Conservation (phyloP, 2,329 filamentous ascomycete species). For the Nigrospora osmanthi region DNA sequence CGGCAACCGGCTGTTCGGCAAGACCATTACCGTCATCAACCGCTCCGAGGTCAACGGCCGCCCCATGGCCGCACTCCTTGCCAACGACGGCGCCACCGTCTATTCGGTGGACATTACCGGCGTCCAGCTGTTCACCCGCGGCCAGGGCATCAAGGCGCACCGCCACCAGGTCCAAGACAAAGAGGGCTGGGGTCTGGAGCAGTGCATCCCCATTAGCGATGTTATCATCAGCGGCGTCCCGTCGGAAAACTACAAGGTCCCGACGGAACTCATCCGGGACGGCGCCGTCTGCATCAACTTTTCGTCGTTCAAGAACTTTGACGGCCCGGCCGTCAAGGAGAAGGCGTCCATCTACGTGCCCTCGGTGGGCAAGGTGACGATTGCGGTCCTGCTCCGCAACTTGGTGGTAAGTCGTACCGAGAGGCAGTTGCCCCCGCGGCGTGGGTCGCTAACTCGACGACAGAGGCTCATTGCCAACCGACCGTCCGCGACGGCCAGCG, state of each 20-base stretch:
- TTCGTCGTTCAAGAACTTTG: constrained; percentile 91
- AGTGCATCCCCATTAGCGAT: constrained; percentile 82
- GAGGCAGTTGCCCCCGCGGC: constrained; percentile 14
- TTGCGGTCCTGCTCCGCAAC: constrained; percentile 83
- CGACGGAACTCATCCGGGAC: constrained; percentile 72
- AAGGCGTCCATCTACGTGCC: constrained; percentile 96
- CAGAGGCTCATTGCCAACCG: constrained; percentile 47
- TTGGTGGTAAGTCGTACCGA: constrained; percentile 60
- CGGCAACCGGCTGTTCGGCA: constrained; percentile 86
- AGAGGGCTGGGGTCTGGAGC: constrained; percentile 68
- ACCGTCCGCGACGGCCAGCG: constrained; percentile 22
- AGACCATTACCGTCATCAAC: constrained; percentile 95
- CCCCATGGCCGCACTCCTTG: constrained; percentile 83
- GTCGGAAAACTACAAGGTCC: constrained; percentile 81
- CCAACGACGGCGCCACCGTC: constrained; percentile 91
- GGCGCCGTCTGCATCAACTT: constrained; percentile 99
- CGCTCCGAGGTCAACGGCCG: constrained; percentile 91
- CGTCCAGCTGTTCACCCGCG: constrained; percentile 86
- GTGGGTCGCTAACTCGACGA: neutral
- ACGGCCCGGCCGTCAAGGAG: constrained; percentile 76
- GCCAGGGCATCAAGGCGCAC: constrained; percentile 75
- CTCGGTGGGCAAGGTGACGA: constrained; percentile 95
- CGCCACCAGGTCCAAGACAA: constrained; percentile 84
- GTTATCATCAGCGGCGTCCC: constrained; percentile 94
- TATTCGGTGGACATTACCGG: constrained; percentile 92